Evolutionary conservation across 2,329 filamentous ascomycete genomes (phyloP), one percentile per base, ranked within the genome.

Genomic region (Penicillium sp.): DNA sequence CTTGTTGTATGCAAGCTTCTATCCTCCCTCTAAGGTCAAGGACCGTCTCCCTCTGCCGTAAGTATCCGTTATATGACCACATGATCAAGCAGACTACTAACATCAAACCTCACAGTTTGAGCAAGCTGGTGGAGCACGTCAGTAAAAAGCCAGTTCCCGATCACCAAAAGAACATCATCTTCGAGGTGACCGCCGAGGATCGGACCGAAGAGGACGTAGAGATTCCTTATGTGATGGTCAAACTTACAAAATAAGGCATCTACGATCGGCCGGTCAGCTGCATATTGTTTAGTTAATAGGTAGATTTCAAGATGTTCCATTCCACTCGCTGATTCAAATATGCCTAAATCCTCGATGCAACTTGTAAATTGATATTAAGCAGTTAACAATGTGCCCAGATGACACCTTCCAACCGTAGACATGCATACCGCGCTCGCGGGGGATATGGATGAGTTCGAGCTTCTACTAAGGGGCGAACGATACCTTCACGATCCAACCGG

Each of bases 141-240:
- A 95, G 89, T 54, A 95, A 92, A 79, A 96, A 95, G 77, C 80
- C 86, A 2, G 86, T 99, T 50, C 92, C 93, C 0, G 80, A 82
- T 3, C 92, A 97, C 68, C 89, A 95, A 75, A 93, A 88, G 78
- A 92, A 95, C 64, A 82, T 97, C 55, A 96, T 97, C 62, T 95
- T 97, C 66, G 93, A 97, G 76, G 87, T 96, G 58, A 95, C 93
- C 6, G 89, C 87, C 0, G 92, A 97, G 68, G 93, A 97, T 66
- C 76, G 82, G 65, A 85, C 83, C 3, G 92, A 88, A 56, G 89
- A 97, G 73, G 93, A 99, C 69, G 92, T 97, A 1, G 93, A 99
- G 74, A 87, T 97, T 59, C 93, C 93, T 3, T 97, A 95, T 70
- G 89, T 97, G 64, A 95, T 92, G 83, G 83, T 95, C 58, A 92